Conservation (phyloP, 1,284 basidiomycete genomes). For the Marasmius fiardii region DNA sequence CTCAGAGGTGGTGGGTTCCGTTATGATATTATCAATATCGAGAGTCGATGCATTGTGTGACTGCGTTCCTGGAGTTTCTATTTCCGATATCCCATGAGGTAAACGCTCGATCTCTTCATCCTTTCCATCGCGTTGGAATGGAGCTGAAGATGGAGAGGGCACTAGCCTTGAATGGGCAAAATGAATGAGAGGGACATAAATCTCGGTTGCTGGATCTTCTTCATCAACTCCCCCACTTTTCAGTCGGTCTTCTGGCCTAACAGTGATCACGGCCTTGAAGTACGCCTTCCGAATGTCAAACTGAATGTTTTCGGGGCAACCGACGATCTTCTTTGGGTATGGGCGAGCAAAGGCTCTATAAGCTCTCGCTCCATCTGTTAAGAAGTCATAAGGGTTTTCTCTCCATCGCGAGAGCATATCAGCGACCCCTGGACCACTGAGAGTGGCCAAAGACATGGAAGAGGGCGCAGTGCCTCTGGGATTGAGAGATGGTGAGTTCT, state of each 20-base stretch:
- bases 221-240: slow-evolving; percentile 23
- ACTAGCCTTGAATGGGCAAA: slow-evolving; percentile 54
- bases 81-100: not conserved
- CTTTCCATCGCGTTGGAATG: not conserved
- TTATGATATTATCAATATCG: slow-evolving; percentile 14
- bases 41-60: slow-evolving; percentile 22
- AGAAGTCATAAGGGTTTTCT: slow-evolving; percentile 57
- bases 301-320: slow-evolving; percentile 58
- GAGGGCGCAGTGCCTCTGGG: slow-evolving; percentile 22
- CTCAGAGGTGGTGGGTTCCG: not conserved
- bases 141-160: not conserved
- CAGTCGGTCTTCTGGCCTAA: slow-evolving; percentile 50
- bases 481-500: slow-evolving; percentile 13
- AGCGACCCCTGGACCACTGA: slow-evolving; percentile 15
- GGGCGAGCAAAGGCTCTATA: slow-evolving; percentile 82
- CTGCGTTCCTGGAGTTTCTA: not conserved
- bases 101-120: not conserved
- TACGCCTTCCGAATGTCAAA: slow-evolving; percentile 75
- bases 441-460: slow-evolving; percentile 29
- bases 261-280: slow-evolving; percentile 66
- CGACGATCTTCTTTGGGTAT: slow-evolving; percentile 75
- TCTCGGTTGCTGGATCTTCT: slow-evolving; percentile 67
- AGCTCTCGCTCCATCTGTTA: slow-evolving; percentile 81
- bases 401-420: slow-evolving; percentile 25
- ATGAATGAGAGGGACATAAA: slow-evolving; percentile 88